phyloP scores from a whole-genome alignment of 345 rosid species.

The Isatis tinctoria region DNA sequence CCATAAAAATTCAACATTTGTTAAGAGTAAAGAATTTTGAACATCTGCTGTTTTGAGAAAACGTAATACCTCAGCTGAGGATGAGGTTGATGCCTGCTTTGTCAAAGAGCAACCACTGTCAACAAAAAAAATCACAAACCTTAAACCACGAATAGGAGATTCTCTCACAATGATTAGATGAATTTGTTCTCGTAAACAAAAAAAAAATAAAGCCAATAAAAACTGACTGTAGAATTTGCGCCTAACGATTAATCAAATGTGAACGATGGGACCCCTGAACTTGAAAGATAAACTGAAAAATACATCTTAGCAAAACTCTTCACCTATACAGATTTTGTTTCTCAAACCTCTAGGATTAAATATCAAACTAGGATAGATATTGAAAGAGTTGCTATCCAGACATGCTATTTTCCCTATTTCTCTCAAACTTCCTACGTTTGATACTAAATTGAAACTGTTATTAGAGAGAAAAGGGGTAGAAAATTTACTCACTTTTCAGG shows the following conservation, averaged over 20 bases:
- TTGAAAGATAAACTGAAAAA: not conserved
- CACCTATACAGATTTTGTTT: not conserved
- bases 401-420: not conserved
- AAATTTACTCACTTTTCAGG: conserved; percentile 40
- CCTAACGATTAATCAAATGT: not conserved
- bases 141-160: not conserved
- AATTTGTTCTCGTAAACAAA: not conserved
- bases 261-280: not conserved
- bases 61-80: conserved; percentile 51
- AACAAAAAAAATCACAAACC: conserved; percentile 17
- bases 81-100: conserved; percentile 57
- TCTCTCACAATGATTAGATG: not conserved
- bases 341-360: not conserved
- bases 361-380: not conserved
- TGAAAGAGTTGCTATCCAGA: not conserved
- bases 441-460: not conserved
- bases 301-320: not conserved
- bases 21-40: not conserved
- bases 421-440: not conserved
- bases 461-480: not conserved
- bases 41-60: not conserved
- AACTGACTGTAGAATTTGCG: not conserved
- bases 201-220: not conserved
- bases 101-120: conserved; percentile 44
- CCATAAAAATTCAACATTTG: not conserved